Evolutionary conservation across 768 basidiomycete genomes (phyloP).

Genomic region (Tylopilus felleus): DNA sequence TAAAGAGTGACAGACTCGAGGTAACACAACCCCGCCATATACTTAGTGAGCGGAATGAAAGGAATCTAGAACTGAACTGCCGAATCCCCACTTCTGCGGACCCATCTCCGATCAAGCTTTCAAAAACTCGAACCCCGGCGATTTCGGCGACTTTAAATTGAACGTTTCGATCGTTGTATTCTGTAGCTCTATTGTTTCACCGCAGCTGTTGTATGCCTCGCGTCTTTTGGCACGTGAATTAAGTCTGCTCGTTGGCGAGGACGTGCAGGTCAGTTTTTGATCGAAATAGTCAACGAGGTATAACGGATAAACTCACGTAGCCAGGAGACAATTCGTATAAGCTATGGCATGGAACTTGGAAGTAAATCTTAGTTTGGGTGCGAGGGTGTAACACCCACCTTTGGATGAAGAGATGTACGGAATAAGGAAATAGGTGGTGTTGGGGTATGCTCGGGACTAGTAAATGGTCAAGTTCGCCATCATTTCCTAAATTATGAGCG

Average conservation of each 20-base stretch:
- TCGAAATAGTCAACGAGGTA: no score
- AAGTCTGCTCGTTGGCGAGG: not conserved
- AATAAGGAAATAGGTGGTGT: not conserved
- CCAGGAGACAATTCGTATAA: not conserved
- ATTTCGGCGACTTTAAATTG: not conserved
- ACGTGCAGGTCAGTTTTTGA: not conserved
- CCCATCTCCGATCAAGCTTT: not conserved
- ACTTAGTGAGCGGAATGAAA: no score
- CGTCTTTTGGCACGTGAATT: not conserved
- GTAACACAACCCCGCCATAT: no score
- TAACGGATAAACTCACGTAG: not conserved
- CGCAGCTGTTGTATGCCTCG: not conserved
- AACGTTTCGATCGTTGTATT: not conserved
- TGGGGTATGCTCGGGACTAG: not conserved
- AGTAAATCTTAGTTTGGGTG: not conserved
- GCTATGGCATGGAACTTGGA: not conserved
- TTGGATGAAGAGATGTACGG: conserved; percentile 3
- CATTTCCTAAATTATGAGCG: not conserved
- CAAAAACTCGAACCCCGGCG: not conserved
- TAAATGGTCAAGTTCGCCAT: not conserved
- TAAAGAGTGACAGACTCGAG: no score
- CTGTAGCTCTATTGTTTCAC: not conserved
- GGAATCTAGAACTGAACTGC: no score
- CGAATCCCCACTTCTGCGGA: not conserved
- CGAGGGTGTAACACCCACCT: not conserved